Conservation (phyloP, 2,329 filamentous ascomycete species). For the Verticillium albo-atrum region DNA sequence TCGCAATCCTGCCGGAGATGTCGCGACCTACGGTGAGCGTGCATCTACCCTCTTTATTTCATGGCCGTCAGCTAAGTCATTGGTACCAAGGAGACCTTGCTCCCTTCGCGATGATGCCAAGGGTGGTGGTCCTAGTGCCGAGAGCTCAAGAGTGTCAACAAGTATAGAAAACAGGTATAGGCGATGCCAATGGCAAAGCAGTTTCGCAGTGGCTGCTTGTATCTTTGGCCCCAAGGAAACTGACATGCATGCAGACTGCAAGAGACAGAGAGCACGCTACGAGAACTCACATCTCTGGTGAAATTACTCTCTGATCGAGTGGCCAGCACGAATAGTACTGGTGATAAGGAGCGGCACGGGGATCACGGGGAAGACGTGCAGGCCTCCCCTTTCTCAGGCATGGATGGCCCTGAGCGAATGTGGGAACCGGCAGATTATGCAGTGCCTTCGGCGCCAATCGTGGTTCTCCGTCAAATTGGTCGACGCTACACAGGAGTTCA, state of each 20-base stretch:
- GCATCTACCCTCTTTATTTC: neutral
- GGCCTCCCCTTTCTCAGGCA: neutral
- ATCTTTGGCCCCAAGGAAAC: neutral
- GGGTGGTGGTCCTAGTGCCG: neutral
- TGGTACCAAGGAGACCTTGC: neutral
- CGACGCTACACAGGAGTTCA: neutral
- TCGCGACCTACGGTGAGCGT: constrained; percentile 7
- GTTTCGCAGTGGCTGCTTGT: neutral
- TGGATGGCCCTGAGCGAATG: neutral
- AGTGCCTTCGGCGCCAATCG: neutral
- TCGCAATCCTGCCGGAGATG: constrained; percentile 10
- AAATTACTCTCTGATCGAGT: neutral
- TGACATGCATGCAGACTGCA: neutral
- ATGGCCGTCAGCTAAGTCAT: neutral
- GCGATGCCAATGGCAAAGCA: too few species aligned
- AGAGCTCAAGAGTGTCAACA: neutral
- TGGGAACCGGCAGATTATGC: neutral
- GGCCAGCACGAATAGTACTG: neutral
- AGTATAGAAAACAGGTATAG: too few species aligned
- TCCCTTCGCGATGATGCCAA: neutral
- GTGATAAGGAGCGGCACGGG: neutral
- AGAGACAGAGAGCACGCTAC: neutral
- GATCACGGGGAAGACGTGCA: neutral
- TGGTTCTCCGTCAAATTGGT: neutral
- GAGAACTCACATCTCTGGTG: neutral